These are phyloP conservation scores for Candida rishiriensis DNA, from an alignment of 805 yeast species.

Conservation along the genomic window DNA sequence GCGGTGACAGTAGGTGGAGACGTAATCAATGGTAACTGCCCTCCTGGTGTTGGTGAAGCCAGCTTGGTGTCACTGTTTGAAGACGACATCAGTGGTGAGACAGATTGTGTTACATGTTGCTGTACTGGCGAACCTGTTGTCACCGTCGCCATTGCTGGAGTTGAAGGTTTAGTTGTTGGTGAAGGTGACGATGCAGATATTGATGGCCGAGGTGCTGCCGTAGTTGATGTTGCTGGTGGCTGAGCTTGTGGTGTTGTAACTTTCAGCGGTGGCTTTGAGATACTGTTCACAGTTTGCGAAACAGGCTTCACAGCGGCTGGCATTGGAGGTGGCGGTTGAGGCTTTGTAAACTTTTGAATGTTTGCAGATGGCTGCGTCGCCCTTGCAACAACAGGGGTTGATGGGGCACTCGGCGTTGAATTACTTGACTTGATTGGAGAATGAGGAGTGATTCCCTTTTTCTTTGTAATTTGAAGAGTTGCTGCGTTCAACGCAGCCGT, in stretches of 20 bases:
- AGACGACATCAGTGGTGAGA: no score
- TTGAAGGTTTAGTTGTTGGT: no score
- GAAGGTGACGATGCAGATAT: no score
- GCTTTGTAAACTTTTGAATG: constrained; percentile 11
- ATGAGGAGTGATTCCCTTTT: constrained; percentile 37
- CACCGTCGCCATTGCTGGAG: no score
- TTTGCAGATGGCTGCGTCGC: constrained; percentile 1
- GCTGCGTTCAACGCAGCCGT: constrained; percentile 81
- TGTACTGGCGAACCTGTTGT: no score
- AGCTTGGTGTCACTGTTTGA: neutral
- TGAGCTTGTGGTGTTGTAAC: neutral
- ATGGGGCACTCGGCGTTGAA: constrained; percentile 5
- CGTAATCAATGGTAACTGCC: no score
- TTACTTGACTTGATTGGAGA: constrained; percentile 3
- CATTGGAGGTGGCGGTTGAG: constrained; percentile 7
- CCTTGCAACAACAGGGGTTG: constrained; percentile 3
- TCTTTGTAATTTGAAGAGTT: constrained; percentile 55
- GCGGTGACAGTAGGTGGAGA: no score
- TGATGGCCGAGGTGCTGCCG: no score
- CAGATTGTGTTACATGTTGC: no score
- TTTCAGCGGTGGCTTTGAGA: constrained; percentile 5
- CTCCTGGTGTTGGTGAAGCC: neutral
- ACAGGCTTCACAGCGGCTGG: constrained; percentile 1
- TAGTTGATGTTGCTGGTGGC: constrained; percentile 23
- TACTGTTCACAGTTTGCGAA: neutral